A percentile compares a stretch with the other conserved stretches of the same genome.
Conservation (phyloP, 306 rosid species). For the Hylodesmum podocarpum region DNA sequence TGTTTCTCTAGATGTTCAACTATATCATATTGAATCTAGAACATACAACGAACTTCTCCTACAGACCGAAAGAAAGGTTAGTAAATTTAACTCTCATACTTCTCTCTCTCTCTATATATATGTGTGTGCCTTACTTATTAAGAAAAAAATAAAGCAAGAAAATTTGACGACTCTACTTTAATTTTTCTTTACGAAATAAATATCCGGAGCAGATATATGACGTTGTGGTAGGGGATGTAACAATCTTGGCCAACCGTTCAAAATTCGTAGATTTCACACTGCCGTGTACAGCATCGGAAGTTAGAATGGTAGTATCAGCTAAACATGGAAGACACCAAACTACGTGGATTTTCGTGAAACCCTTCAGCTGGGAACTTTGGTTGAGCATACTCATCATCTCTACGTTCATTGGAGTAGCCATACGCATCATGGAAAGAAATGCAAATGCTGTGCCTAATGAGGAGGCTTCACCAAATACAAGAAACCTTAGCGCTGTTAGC, state of each 20-base stretch:
- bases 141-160: neutral
- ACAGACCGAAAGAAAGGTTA: constrained; percentile 26
- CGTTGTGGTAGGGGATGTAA: constrained; percentile 38
- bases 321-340: constrained; percentile 11
- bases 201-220: constrained; percentile 27
- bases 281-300: constrained; percentile 32
- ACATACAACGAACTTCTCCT: constrained; percentile 29
- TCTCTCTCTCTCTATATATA: too few species aligned
- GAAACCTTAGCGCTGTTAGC: neutral
- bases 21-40: constrained; percentile 12
- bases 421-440: constrained; percentile 39
- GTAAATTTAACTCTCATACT: neutral
- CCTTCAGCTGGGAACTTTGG: constrained; percentile 46
- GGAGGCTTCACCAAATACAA: neutral
- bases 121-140: neutral
- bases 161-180: neutral
- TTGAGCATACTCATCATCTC: constrained; percentile 18
- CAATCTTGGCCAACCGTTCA: constrained; percentile 32
- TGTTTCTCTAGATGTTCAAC: constrained; percentile 21
- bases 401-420: constrained; percentile 20
- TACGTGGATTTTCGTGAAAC: constrained; percentile 40
- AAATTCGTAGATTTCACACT: constrained; percentile 32
- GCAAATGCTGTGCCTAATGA: neutral
- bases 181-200: neutral
- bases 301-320: constrained; percentile 22